Base-by-base conservation (phyloP, 73 alveolate species). In the Symbiodinium natans region DNA sequence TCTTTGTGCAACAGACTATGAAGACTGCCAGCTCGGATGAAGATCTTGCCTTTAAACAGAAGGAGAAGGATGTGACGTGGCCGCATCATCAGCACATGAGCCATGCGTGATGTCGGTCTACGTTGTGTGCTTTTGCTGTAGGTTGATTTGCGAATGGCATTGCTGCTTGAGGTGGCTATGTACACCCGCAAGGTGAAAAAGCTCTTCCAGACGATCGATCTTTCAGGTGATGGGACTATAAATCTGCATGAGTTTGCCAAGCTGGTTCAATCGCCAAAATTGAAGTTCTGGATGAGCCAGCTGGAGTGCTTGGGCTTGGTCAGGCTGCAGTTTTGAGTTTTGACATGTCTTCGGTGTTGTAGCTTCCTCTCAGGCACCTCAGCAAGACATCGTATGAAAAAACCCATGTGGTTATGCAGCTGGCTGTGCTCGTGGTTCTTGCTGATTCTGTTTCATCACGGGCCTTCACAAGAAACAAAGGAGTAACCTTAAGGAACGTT, bases 1-100 rank as follows among this genome's bases (percentile, higher is more conserved):
- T 85, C 25, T 85, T 85, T 54, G 93, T 85, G 19, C 93, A 85
- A 59, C 93, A 85, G 21, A 85, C 93, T 27, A 82, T 82, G 90
- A 74, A 74, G 43, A 74, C 84, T 15, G 84, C 84, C 40, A 74
- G 84, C 84, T 74, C 84, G 29, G 84, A 74, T 29, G 93, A 85
- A 31, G 93, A 85, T 34, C 56, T 85, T 9, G 93, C 93, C n/a
- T 85, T 85, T 52, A 83, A 83, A 41, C 92, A 83, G 92, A 83
- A 83, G 92, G 92, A 83, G 73, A 39, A 36, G 73, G 92, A 83
- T 27, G 74, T 59, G 59, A 46, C 59, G 6, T 46, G 59, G 59
- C 59, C 6, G 59, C 6, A 13, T 9, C 59, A 46, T 46, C 13
- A n/a, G 38, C 59, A 33, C 19, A 80, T 80, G 88, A 9, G 63